Evolutionary conservation across 345 rosid species (phyloP).

Genomic region (Lumnitzera racemosa): DNA sequence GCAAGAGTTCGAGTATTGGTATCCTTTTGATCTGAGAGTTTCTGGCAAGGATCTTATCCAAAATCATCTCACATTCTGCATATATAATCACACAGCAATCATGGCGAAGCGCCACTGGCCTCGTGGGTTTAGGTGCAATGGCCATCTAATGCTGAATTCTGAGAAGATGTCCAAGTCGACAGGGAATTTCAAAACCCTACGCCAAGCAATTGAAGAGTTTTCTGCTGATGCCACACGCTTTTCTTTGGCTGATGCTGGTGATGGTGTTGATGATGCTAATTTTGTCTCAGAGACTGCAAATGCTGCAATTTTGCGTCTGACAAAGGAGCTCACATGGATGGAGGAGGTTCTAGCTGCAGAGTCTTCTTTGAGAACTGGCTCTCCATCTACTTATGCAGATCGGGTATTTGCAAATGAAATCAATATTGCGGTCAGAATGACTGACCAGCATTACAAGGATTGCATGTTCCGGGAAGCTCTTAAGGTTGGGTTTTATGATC

Average conservation of each 20-base stretch:
- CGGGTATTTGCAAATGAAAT: constrained; percentile 80
- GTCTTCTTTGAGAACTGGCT: constrained; percentile 63
- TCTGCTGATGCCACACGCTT: constrained; percentile 90
- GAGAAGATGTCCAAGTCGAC: constrained; percentile 98
- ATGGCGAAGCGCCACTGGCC: constrained; percentile 84
- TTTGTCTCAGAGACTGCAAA: constrained; percentile 88
- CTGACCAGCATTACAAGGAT: constrained; percentile 56
- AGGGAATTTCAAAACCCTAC: constrained; percentile 85
- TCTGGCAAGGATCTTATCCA: constrained; percentile 97
- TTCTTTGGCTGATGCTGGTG: constrained; percentile 94
- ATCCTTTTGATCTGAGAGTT: constrained; percentile 90
- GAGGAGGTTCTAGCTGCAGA: constrained; percentile 67
- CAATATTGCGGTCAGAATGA: constrained; percentile 65
- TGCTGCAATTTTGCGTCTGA: constrained; percentile 78
- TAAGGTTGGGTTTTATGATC: constrained; percentile 83
- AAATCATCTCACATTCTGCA: constrained; percentile 83
- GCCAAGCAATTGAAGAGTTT: constrained; percentile 75
- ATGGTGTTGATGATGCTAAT: constrained; percentile 97
- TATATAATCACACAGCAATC: constrained; percentile 81
- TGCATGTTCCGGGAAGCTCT: constrained; percentile 92
- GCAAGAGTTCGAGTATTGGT: constrained; percentile 96
- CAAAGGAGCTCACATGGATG: constrained; percentile 91
- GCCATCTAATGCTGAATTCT: constrained; percentile 90
- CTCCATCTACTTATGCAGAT: constrained; percentile 73
- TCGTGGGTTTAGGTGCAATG: constrained; percentile 88